Conservation (phyloP, 768 basidiomycete species). For the Mycena haematopus region DNA sequence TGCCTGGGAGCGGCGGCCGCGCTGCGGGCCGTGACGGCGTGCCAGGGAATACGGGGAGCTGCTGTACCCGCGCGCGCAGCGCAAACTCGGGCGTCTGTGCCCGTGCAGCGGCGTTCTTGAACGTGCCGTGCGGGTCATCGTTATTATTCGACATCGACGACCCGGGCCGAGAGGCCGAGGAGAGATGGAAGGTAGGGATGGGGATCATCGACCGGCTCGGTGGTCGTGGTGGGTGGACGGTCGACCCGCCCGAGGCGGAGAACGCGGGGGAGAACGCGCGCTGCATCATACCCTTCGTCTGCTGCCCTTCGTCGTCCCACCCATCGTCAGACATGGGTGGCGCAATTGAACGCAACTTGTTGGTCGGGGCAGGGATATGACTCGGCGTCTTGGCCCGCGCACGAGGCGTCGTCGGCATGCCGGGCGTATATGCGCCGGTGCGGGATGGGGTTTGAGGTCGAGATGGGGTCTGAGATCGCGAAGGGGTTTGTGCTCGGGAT, state of each 20-base stretch:
- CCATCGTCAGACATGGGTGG: conserved; percentile 52
- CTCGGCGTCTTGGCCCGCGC: conserved; percentile 81
- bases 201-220: conserved; percentile 88
- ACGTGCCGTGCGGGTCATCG: conserved; percentile 42
- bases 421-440: conserved; percentile 44
- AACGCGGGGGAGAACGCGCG: conserved; percentile 72
- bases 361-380: conserved; percentile 71
- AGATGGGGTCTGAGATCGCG: conserved; percentile 40
- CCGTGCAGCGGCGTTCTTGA: conserved; percentile 50
- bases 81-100: conserved; percentile 76
- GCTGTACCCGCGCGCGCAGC: conserved; percentile 65
- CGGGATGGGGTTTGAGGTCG: conserved; percentile 67
- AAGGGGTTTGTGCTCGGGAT: conserved; percentile 32
- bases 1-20: conserved; percentile 24
- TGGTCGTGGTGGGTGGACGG: conserved; percentile 67
- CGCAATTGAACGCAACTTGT: conserved; percentile 55
- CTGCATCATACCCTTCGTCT: conserved; percentile 53
- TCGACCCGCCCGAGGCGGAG: conserved; percentile 49
- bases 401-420: conserved; percentile 58
- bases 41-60: conserved; percentile 60
- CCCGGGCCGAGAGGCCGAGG: conserved; percentile 71
- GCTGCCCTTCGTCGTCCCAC: conserved; percentile 45
- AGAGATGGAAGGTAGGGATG: conserved; percentile 73
- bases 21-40: conserved; percentile 46
- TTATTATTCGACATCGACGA: conserved; percentile 75